phyloP scores from a whole-genome alignment of 257 asterid genomes.

The Petunia axillaris region DNA sequence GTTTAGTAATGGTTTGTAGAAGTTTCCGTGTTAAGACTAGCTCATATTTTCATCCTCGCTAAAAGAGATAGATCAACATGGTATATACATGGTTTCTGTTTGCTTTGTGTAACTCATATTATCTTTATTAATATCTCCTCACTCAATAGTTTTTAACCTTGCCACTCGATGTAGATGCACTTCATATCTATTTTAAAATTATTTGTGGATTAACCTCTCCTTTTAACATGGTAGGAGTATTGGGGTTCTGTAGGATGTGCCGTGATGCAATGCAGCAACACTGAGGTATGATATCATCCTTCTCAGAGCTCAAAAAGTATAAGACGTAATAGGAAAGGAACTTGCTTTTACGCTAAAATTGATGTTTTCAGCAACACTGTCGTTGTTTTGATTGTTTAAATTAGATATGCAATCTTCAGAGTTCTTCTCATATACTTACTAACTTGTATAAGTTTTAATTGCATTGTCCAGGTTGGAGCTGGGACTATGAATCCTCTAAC shows the following conservation, averaged over 20 bases:
- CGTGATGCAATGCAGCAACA: constrained; percentile 98
- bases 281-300: constrained; percentile 60
- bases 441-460: constrained; percentile 35
- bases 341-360: not conserved
- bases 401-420: not conserved
- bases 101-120: not conserved
- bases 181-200: not conserved
- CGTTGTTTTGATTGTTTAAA: not conserved
- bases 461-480: constrained; percentile 88
- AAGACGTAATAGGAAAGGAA: constrained; percentile 1
- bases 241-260: constrained; percentile 99
- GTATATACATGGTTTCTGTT: constrained; percentile 10
- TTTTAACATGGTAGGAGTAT: constrained; percentile 64
- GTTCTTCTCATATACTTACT: constrained; percentile 24
- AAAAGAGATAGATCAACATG: not conserved
- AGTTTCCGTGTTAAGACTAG: too few species aligned
- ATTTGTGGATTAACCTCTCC: constrained; percentile 13
- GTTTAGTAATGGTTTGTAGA: not conserved
- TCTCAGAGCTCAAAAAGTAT: not conserved
- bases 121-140: not conserved
- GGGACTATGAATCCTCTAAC: constrained; percentile 99
- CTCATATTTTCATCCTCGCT: not conserved
- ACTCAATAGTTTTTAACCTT: not conserved
- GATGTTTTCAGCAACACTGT: not conserved
- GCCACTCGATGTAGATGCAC: not conserved